Evolutionary conservation across 73 alveolate species (phyloP).

Genomic region (Tetrahymena thermophila): DNA sequence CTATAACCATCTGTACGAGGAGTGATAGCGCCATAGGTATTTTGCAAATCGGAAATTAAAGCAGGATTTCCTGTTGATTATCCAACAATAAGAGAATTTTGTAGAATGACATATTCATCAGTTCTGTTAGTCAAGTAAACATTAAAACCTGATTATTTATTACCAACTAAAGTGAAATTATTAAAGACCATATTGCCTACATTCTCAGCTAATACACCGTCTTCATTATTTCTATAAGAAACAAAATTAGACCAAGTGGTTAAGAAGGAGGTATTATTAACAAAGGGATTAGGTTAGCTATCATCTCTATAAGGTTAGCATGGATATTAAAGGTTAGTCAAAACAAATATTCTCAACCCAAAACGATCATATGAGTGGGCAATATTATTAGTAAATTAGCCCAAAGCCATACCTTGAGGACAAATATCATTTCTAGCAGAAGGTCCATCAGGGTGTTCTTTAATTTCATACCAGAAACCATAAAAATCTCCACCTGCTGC

Average conservation of each 20-base stretch:
- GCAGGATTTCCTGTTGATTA: slow-evolving; percentile 43
- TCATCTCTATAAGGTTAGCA: slow-evolving; percentile 10
- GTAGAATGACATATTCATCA: slow-evolving; percentile 11
- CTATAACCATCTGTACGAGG: slow-evolving; percentile 58
- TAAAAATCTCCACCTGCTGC: slow-evolving; percentile 78
- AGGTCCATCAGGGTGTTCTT: slow-evolving; percentile 64
- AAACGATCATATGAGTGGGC: slow-evolving; percentile 85
- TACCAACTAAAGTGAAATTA: slow-evolving; percentile 49
- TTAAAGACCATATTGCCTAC: slow-evolving; percentile 51
- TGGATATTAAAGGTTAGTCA: slow-evolving; percentile 40
- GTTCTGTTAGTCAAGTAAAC: slow-evolving; percentile 26
- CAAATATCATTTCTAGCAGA: slow-evolving; percentile 58
- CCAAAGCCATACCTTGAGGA: slow-evolving; percentile 59
- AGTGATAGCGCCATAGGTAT: slow-evolving; percentile 39
- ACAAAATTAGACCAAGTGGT: slow-evolving; percentile 14
- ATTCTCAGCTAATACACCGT: slow-evolving; percentile 57
- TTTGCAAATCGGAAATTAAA: not conserved
- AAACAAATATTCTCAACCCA: slow-evolving; percentile 65
- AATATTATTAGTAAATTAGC: slow-evolving; percentile 59
- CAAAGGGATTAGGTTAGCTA: not conserved
- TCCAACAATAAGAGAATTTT: slow-evolving; percentile 51
- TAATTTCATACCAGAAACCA: no score
- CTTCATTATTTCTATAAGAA: slow-evolving; percentile 48
- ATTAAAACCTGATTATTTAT: slow-evolving; percentile 43
- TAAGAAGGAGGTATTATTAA: slow-evolving; percentile 19